Evolutionary conservation across 2,329 filamentous ascomycete species (phyloP).

Genomic region (Apiospora koreana): DNA sequence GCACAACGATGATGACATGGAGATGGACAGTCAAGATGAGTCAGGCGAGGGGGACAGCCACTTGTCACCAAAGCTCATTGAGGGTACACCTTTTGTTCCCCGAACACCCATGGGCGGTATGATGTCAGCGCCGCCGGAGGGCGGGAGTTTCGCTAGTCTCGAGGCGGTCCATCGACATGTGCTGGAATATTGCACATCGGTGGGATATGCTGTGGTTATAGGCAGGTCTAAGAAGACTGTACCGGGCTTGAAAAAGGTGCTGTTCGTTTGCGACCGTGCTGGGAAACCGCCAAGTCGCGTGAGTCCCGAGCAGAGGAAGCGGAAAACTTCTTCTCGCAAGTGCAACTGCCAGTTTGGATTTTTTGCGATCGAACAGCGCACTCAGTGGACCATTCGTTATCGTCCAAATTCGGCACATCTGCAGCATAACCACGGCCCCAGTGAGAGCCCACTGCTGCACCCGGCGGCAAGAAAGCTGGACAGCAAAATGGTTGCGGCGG

Average conservation of each 20-base stretch:
- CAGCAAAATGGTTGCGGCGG: constrained; percentile 67
- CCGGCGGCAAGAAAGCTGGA: constrained; percentile 66
- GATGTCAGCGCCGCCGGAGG: constrained; percentile 66
- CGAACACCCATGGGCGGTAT: constrained; percentile 57
- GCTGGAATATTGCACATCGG: constrained; percentile 64
- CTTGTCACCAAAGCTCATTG: constrained; percentile 49
- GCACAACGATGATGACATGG: constrained; percentile 51
- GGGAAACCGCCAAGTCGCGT: constrained; percentile 63
- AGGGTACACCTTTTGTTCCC: constrained; percentile 52
- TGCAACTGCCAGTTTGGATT: constrained; percentile 71
- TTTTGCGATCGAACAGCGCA: constrained; percentile 67
- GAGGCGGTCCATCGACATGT: constrained; percentile 67
- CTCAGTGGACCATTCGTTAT: constrained; percentile 67
- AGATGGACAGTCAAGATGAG: constrained; percentile 52
- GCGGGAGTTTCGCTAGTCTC: constrained; percentile 63
- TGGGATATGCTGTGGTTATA: constrained; percentile 69
- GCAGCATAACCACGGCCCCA: constrained; percentile 65
- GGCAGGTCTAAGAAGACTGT: constrained; percentile 69
- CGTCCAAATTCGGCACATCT: constrained; percentile 60
- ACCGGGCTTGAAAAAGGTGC: constrained; percentile 65
- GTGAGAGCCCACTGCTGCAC: constrained; percentile 66
- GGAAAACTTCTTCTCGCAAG: constrained; percentile 68
- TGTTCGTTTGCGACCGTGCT: constrained; percentile 67
- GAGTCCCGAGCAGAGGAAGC: constrained; percentile 64
- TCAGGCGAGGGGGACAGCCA: constrained; percentile 45